Base-by-base conservation (phyloP, 805 yeast species). In the Teunomyces tritomae region DNA sequence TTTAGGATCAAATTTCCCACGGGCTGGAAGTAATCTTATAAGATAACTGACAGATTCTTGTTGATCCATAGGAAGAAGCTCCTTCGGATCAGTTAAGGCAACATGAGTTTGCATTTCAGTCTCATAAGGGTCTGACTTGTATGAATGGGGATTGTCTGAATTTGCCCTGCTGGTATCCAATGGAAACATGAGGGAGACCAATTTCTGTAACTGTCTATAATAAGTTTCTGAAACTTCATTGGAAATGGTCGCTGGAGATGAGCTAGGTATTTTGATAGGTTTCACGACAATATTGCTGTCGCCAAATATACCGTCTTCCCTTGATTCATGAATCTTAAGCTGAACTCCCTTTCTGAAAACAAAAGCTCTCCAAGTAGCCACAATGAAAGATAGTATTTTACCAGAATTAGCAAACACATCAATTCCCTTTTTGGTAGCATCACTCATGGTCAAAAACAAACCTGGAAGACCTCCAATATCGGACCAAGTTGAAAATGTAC, bases 401-500 rank as follows among this genome's bases (percentile, higher is more conserved):
- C 63, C 49, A 28, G 64, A 64, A 47, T 77, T 72, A 43, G 82
- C 78, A 56, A 67, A 76, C 0, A 89, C 67, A n/a, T 74, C 75
- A 33, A 87, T 61, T 5, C 73, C 73, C 42, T 78, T 76, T 51
- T 77, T 74, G 1, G 89, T 90, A 56, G 89, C 87, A 56, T 89
- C 97, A 48, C 88, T 83, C 10, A 87, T 73, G 0, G 97, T 89
- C 44, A 92, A 68, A 43, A 92, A 79, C 57, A 89, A 68, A 0
- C 99, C 99, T 0, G 98, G 97, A 5, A 92, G 65, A 0, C 99
- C 99, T n/a, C 96, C 89, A 2, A 89, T 68, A n/a, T 84, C 76
- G 5, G 77, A 63, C 97, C 97, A 92, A 46, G 77, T 65, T 16
- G 61, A 52, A 8, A 87, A 51, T n/a, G 70, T 71, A 2, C 99